Percentiles rank a stretch among this genome's conserved stretches.
Conservation (phyloP, 352 stramenopile species). For the Nothophytophthora sp. region DNA sequence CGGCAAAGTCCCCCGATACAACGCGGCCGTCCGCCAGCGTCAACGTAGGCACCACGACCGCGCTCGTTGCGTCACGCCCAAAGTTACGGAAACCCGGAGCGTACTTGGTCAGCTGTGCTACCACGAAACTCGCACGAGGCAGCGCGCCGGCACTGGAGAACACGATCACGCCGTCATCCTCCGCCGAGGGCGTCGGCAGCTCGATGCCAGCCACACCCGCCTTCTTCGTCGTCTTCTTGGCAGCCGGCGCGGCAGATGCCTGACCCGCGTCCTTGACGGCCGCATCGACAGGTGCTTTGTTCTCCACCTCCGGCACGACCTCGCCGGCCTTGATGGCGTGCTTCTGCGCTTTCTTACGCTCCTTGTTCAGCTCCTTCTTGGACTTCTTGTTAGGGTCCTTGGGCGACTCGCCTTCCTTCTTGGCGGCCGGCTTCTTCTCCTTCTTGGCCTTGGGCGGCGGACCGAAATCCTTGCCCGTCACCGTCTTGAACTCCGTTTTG, state of each 20-base stretch:
- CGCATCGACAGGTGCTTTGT: conserved; percentile 10
- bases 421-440: conserved; percentile 50
- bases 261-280: conserved; percentile 10
- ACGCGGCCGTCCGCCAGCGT: conserved; percentile 49
- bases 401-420: conserved; percentile 12
- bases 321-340: conserved; percentile 61
- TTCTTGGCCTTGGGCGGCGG: conserved; percentile 68
- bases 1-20: conserved; percentile 80
- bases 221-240: conserved; percentile 37
- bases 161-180: conserved; percentile 60
- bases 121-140: conserved; percentile 64
- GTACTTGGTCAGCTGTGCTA: conserved; percentile 63
- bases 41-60: conserved; percentile 69
- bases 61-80: conserved; percentile 35
- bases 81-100: conserved; percentile 50
- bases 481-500: conserved; percentile 77
- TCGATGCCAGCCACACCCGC: conserved; percentile 30
- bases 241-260: conserved; percentile 2
- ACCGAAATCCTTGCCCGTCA: conserved; percentile 72
- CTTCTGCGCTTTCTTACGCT: conserved; percentile 87
- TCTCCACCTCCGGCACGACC: conserved; percentile 1
- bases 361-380: conserved; percentile 91
- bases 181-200: conserved; percentile 39
- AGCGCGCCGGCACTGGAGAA: conserved; percentile 60
- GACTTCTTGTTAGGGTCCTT: conserved; percentile 70